Conservation (phyloP, 2,329 filamentous ascomycete species). For the Colletotrichum lentis region DNA sequence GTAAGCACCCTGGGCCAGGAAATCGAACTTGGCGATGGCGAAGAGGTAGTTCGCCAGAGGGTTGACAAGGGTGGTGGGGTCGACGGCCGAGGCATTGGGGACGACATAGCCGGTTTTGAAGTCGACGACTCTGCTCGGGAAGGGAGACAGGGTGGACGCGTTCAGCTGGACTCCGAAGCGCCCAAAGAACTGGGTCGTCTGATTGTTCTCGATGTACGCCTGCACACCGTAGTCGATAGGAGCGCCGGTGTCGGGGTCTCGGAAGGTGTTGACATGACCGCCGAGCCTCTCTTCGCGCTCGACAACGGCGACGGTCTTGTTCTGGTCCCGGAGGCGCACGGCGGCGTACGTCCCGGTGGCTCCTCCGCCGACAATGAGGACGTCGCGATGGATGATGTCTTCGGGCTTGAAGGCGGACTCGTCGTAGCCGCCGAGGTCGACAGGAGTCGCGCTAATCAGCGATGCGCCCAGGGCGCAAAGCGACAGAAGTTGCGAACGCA, state of each 20-base stretch:
- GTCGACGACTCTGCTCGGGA: slow-evolving; percentile 34
- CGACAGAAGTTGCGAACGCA: slow-evolving; percentile 16
- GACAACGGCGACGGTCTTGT: slow-evolving; percentile 57
- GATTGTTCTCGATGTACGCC: slow-evolving; percentile 49
- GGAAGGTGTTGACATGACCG: slow-evolving; percentile 59
- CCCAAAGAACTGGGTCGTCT: slow-evolving; percentile 54
- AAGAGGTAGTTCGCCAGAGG: slow-evolving; percentile 23
- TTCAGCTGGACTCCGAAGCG: slow-evolving; percentile 50
- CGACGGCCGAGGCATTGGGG: slow-evolving; percentile 33
- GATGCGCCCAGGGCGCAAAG: slow-evolving; percentile 27
- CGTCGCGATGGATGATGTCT: slow-evolving; percentile 48
- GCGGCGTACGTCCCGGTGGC: slow-evolving; percentile 61
- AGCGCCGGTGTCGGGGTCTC: slow-evolving; percentile 48
- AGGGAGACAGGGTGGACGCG: slow-evolving; percentile 20
- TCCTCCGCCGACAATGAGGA: slow-evolving; percentile 62
- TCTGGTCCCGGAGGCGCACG: slow-evolving; percentile 58
- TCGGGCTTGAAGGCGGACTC: slow-evolving; percentile 31
- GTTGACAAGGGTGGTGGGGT: slow-evolving; percentile 25
- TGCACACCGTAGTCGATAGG: slow-evolving; percentile 49
- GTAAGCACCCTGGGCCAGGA: slow-evolving; percentile 40
- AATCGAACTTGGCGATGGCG: slow-evolving; percentile 26
- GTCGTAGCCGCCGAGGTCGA: slow-evolving; percentile 27
- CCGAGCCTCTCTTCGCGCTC: slow-evolving; percentile 49
- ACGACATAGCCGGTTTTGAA: slow-evolving; percentile 36
- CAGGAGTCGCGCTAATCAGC: slow-evolving; percentile 16